Evolutionary conservation across 139 green algal genomes (phyloP).

Genomic region (Nannochloris sp.): DNA sequence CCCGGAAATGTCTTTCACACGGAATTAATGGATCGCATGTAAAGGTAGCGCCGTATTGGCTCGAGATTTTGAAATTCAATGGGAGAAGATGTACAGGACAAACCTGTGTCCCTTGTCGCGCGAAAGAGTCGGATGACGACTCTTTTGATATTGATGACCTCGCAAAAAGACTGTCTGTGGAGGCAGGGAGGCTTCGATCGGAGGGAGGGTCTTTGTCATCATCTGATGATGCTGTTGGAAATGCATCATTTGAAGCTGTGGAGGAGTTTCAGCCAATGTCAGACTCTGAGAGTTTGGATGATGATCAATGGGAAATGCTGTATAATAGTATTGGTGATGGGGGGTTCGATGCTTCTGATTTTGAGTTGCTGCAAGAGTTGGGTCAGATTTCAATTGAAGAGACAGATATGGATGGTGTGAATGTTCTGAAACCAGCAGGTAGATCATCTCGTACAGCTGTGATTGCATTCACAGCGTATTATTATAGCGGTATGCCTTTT

Average conservation of each 20-base stretch:
- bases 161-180: conserved; percentile 27
- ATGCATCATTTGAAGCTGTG: conserved; percentile 10
- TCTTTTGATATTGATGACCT: conserved; percentile 37
- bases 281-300: conserved; percentile 9
- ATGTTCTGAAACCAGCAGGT: background rate
- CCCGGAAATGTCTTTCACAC: too few relatives aligned
- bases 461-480: conserved; percentile 53
- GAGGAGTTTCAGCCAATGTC: conserved; percentile 13
- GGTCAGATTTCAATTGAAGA: conserved; percentile 52
- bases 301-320: conserved; percentile 28
- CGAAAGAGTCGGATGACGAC: background rate
- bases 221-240: background rate
- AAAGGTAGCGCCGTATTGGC: background rate
- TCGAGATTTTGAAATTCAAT: background rate
- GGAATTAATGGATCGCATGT: too few relatives aligned
- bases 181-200: conserved; percentile 21
- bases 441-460: conserved; percentile 33
- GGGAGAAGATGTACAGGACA: background rate
- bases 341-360: conserved; percentile 47
- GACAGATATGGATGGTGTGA: background rate
- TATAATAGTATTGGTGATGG: conserved; percentile 36
- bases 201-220: background rate
- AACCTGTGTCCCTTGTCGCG: background rate
- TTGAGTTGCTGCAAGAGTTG: conserved; percentile 56
- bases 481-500: conserved; percentile 49